Evolutionary conservation across 2,329 filamentous ascomycete species (phyloP).

Genomic region (Sclerotinia spermophila): DNA sequence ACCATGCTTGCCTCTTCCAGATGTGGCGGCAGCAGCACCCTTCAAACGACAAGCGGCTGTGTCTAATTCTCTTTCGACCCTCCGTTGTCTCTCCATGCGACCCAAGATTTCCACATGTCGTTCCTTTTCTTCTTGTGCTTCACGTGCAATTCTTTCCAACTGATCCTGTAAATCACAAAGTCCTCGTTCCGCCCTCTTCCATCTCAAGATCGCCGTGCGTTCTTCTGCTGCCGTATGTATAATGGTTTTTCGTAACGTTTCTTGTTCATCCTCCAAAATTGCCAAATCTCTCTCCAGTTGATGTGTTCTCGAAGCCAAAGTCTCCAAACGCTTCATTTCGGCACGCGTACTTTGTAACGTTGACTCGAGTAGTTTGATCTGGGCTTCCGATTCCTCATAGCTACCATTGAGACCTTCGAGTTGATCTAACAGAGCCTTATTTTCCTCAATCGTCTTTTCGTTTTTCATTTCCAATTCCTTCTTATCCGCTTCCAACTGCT

Average conservation of each 20-base stretch:
- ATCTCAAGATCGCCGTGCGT: slow-evolving; percentile 73
- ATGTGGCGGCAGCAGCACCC: slow-evolving; percentile 63
- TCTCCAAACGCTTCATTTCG: slow-evolving; percentile 70
- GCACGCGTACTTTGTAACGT: slow-evolving; percentile 74
- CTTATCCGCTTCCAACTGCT: slow-evolving; percentile 60
- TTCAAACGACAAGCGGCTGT: slow-evolving; percentile 77
- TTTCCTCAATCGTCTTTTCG: slow-evolving; percentile 75
- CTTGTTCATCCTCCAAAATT: slow-evolving; percentile 78
- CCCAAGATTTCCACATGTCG: slow-evolving; percentile 76
- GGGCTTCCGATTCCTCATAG: slow-evolving; percentile 75
- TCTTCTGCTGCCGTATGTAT: slow-evolving; percentile 68
- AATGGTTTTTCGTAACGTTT: slow-evolving; percentile 64
- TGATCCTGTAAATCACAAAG: slow-evolving; percentile 80
- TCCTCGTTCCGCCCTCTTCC: slow-evolving; percentile 78
- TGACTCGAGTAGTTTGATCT: slow-evolving; percentile 72
- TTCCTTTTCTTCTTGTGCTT: slow-evolving; percentile 74
- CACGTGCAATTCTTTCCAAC: slow-evolving; percentile 81
- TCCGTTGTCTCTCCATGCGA: slow-evolving; percentile 79
- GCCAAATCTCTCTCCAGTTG: slow-evolving; percentile 77
- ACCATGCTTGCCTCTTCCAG: slow-evolving; percentile 54
- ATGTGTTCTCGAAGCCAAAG: slow-evolving; percentile 68
- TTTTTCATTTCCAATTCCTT: slow-evolving; percentile 72
- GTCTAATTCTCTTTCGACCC: slow-evolving; percentile 77
- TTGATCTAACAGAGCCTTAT: slow-evolving; percentile 74
- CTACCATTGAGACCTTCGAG: slow-evolving; percentile 78